phyloP scores from a whole-genome alignment of 768 basidiomycete genomes.

The Podaxis sp. region DNA sequence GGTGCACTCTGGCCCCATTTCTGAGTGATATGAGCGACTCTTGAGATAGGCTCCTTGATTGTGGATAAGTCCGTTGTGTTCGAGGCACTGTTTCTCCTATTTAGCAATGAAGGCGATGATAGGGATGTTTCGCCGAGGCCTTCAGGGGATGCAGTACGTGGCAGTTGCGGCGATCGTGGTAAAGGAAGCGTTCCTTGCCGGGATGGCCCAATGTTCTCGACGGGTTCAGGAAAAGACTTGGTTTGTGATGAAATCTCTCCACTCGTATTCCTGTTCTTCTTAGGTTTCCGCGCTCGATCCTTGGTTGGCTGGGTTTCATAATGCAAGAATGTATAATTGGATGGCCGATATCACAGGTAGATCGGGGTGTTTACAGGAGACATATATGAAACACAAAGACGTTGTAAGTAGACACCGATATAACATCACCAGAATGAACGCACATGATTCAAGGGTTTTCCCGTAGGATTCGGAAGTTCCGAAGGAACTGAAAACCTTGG shows the following conservation, averaged over 20 bases:
- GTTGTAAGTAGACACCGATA: constrained; percentile 47
- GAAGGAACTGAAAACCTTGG: constrained; percentile 23
- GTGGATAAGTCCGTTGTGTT: background rate
- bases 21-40: constrained; percentile 24
- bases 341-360: constrained; percentile 28
- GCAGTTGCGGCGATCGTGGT: background rate
- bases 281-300: constrained; percentile 67
- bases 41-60: constrained; percentile 3
- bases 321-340: constrained; percentile 22
- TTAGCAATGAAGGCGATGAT: background rate
- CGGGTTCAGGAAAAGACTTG: background rate
- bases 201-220: background rate
- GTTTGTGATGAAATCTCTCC: background rate
- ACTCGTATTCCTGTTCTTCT: constrained; percentile 35
- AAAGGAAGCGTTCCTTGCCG: background rate
- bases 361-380: constrained; percentile 25
- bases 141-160: background rate
- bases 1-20: constrained; percentile 30
- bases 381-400: constrained; percentile 23
- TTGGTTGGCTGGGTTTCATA: constrained; percentile 62
- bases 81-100: background rate
- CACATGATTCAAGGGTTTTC: constrained; percentile 81
- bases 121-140: background rate
- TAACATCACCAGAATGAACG: constrained; percentile 71
- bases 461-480: constrained; percentile 43